Evolutionary conservation across 2,329 filamentous ascomycete species (phyloP), one percentile per base, ranked within the genome.

Genomic region (Helminthosporium solani): DNA sequence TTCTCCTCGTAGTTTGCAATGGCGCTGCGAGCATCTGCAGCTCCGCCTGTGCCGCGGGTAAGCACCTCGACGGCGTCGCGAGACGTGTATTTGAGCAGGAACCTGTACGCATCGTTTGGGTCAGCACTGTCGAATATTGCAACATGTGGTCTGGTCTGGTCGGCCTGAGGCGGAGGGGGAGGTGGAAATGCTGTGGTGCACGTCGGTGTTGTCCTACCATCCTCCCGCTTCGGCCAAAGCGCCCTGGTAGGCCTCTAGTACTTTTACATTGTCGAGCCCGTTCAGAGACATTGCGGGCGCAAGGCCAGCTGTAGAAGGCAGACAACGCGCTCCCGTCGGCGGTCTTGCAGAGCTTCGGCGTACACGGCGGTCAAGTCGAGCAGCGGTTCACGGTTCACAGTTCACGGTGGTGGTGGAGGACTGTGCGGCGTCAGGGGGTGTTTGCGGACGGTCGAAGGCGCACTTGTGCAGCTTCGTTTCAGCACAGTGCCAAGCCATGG

Each of bases 31-130:
- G 94, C 84, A 68, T 97, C 94, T 50, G 84, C 80, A 48, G 96
- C 85, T 53, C 94, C 92, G 56, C 88, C 88, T 56, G 78, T 86
- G 40, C 94, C 94, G 57, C 81, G 83, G 49, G 79, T 82, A 47
- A 94, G 77, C 46, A 99, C 73, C 56, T 88, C 85, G 50, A 99
- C 80, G 59, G 92, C 88, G 76, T 99, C 94, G 70, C 94, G 86
- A 51, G 86, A 86, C 53, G 83, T 79, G 73, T 99, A 99, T 69
- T 92, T 91, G 60, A 99, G 83, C 53, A 97, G 82, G 64, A 99
- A 94, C 94, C 94, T 97, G 65, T 27, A 18, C 34, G 42, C 31
- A 31, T 9, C 23, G 23, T 9, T 9, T 33, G 42, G 33, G 46
- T 69, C 53, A 70, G 64, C 55, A 57, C 18, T 43, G 33, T 45